These are phyloP conservation scores for Plenodomus lindquistii DNA, from an alignment of 2,329 filamentous ascomycete species.

Conservation along the genomic window DNA sequence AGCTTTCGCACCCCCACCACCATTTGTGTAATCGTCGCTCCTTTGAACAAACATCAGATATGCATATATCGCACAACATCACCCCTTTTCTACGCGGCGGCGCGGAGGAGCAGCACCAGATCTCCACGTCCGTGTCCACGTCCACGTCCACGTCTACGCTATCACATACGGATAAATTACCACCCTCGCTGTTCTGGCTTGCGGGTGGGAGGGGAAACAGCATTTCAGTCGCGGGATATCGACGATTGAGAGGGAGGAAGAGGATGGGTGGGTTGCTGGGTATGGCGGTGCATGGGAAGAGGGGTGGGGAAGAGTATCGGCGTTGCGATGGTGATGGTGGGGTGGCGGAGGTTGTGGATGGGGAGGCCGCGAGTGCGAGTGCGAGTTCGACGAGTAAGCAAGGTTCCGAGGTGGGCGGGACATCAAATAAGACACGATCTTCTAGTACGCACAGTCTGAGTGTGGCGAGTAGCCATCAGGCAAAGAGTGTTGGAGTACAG, in stretches of 20 bases:
- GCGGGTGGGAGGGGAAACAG: conserved; percentile 25
- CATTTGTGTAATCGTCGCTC: no score
- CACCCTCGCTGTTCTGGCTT: conserved; percentile 25
- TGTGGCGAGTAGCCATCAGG: not conserved
- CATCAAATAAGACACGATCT: not conserved
- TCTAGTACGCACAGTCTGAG: not conserved
- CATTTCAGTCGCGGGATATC: conserved; percentile 23
- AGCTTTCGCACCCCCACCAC: no score
- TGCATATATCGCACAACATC: no score
- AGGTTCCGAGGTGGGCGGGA: not conserved
- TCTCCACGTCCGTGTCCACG: no score
- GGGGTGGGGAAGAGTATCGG: conserved; percentile 14
- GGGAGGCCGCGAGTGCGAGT: not conserved
- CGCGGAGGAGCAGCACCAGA: no score
- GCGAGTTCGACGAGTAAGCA: not conserved
- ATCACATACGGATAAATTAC: conserved; percentile 13
- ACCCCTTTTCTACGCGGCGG: no score
- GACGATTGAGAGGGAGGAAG: conserved; percentile 21
- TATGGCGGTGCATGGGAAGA: conserved; percentile 25
- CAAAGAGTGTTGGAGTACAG: no score
- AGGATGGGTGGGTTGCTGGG: conserved; percentile 30
- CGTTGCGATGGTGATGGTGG: not conserved
- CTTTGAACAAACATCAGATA: no score
- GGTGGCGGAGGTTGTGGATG: no score
- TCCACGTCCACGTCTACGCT: conserved; percentile 1